Base-by-base conservation (phyloP, 116 monocot species). In the Papilionanthe hybrid region DNA sequence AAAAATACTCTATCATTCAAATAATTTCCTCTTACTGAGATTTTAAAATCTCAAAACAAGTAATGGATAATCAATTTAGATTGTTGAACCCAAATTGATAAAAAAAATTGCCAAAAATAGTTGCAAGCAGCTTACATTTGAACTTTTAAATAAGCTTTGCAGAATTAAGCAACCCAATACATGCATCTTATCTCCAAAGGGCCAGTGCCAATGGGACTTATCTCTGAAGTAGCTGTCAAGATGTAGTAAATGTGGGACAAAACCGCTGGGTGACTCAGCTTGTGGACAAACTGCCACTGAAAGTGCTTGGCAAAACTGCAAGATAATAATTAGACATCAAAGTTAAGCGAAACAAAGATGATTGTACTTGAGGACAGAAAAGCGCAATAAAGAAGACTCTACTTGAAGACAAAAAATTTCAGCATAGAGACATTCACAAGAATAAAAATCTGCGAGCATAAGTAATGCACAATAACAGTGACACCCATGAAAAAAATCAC, bases 141-240 rank as follows among this genome's bases (percentile, higher is more conserved):
- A 75, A 75, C 17, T 75, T 49, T 82, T 86, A 78, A 91, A 90
- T 55, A 95, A 71, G 18, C 78, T 91, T 73, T 99, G 99, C 58
- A 99, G 77, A 84, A 99, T 93, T 76, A 99, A 83, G 78, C 93
- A 99, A 43, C 99, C 99, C 78, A 99, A 76, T 65, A 86, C 80
- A 58, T 93, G 82, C 95, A 99, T 99, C 85, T 81, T 99, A 45
- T 85, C 90, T 58, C 83, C 86, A 9, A 57, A 19, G 50, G 95
- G 89, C 95, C 95, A 95, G 80, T 83, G 69, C 99, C 95, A 99
- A 49, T 48, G 19, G 55, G 99, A 79, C 78, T 78, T 88, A 19
- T 88, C 75, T 48, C 79, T 74, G 67, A 93, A 73, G 83, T 85
- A 99, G 81, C 82, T 82, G 23, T 95, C 99, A 55, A 99, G 87